phyloP scores from a whole-genome alignment of 305 asterid species.

The Rubia peregrina region DNA sequence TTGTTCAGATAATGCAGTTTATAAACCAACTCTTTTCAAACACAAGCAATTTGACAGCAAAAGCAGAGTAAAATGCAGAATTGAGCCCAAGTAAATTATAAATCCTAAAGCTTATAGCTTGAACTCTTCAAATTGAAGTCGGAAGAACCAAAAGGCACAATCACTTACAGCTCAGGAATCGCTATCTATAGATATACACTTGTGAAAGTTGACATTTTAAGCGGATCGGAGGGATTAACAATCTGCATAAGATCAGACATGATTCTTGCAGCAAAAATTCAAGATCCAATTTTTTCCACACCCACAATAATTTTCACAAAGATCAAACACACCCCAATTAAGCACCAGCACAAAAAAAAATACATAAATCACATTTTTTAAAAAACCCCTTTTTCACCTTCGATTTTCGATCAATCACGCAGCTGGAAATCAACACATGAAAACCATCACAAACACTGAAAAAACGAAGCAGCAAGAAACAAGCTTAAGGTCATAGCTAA shows the following conservation, averaged over 20 bases:
- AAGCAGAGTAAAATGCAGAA: not conserved
- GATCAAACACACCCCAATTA: conserved; percentile 14
- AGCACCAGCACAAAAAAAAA: not conserved
- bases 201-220: too few species aligned
- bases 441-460: not conserved
- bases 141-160: not conserved
- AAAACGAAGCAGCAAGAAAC: too few species aligned
- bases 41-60: not conserved
- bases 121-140: not conserved
- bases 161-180: too few species aligned
- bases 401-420: too few species aligned
- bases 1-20: not conserved
- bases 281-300: not conserved
- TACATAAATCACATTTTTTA: not conserved
- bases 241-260: not conserved
- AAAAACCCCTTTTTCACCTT: too few species aligned
- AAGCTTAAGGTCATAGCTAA: too few species aligned
- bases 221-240: not conserved
- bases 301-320: not conserved
- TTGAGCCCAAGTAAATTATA: not conserved
- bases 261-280: not conserved
- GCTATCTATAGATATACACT: too few species aligned
- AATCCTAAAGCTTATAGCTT: not conserved
- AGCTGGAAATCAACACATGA: not conserved
- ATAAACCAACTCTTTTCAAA: not conserved